Conservation (phyloP, 164 flowering plant genomes). For the Tetracentron sinense region DNA sequence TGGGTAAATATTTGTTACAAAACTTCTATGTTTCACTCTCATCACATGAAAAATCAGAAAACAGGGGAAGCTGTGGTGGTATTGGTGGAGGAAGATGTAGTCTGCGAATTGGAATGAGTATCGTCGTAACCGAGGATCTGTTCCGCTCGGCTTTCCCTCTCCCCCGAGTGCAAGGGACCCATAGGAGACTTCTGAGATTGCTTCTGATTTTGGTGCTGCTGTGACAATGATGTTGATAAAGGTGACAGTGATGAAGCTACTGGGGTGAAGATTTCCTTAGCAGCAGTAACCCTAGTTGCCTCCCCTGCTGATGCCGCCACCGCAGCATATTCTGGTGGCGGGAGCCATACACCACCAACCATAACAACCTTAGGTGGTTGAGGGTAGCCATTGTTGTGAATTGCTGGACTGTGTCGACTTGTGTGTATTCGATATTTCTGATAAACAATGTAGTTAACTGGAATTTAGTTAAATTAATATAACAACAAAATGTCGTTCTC, state of each 20-base stretch:
- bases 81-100: slow-evolving; percentile 53
- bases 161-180: slow-evolving; percentile 4
- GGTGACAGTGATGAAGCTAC: slow-evolving; percentile 27
- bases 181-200: slow-evolving; percentile 4
- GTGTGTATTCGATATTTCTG: slow-evolving; percentile 81
- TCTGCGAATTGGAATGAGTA: slow-evolving; percentile 35
- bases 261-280: slow-evolving; percentile 46
- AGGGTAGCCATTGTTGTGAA: slow-evolving; percentile 32
- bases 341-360: slow-evolving; percentile 81
- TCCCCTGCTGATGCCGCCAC: slow-evolving; percentile 28
- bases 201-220: slow-evolving; percentile 17
- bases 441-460: background rate
- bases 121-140: slow-evolving; percentile 17
- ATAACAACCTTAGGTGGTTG: slow-evolving; percentile 63
- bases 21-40: background rate
- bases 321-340: slow-evolving; percentile 44
- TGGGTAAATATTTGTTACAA: background rate
- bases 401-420: slow-evolving; percentile 50
- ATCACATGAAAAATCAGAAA: slow-evolving; percentile 1
- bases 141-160: slow-evolving; percentile 27
- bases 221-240: background rate
- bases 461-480: no score
- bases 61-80: slow-evolving; percentile 40
- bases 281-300: slow-evolving; percentile 9
- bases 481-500: no score